These are phyloP conservation scores for Sapria himalayana DNA, from an alignment of 345 rosid species.

Conservation along the genomic window DNA sequence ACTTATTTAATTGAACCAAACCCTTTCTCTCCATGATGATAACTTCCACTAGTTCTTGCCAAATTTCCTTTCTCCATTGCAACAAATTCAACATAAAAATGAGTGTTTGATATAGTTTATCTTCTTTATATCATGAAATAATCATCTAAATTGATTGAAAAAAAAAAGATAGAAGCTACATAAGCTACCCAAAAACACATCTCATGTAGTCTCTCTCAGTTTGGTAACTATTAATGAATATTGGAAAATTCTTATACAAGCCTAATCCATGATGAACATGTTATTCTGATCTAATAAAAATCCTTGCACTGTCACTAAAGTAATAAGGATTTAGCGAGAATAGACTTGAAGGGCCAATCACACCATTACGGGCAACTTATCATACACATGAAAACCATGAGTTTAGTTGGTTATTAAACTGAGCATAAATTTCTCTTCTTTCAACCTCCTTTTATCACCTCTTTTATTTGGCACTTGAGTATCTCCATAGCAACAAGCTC, in stretches of 20 bases:
- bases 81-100: neutral
- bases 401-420: constrained; percentile 9
- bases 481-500: constrained; percentile 82
- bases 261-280: too few species aligned
- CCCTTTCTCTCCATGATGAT: too few species aligned
- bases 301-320: too few species aligned
- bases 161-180: too few species aligned
- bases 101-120: too few species aligned
- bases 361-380: constrained; percentile 82
- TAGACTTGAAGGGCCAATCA: constrained; percentile 66
- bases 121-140: too few species aligned
- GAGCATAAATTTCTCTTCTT: neutral
- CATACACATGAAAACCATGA: constrained; percentile 78
- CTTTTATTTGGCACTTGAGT: constrained; percentile 18
- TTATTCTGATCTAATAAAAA: too few species aligned
- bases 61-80: constrained; percentile 9
- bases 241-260: too few species aligned
- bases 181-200: too few species aligned
- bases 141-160: too few species aligned
- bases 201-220: constrained; percentile 96
- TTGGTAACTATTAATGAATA: constrained; percentile 27
- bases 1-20: too few species aligned
- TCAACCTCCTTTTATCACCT: neutral
- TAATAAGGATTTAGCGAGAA: constrained; percentile 96
- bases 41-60: too few species aligned